phyloP scores from a whole-genome alignment of 2,329 filamentous ascomycete genomes.

The Alternaria sp. region DNA sequence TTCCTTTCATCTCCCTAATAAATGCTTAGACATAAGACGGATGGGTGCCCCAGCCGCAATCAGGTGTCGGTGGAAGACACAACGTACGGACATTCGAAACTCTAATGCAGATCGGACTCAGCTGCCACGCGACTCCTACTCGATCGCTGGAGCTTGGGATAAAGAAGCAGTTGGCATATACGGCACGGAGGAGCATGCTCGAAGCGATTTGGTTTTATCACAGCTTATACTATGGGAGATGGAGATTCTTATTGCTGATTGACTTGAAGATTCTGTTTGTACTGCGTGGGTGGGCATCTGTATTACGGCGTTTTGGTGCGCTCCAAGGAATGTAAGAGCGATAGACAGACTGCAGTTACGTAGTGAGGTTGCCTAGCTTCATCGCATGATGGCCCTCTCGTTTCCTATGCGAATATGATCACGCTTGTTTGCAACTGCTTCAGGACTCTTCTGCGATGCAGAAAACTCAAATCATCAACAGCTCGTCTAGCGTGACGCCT shows the following conservation, averaged over 20 bases:
- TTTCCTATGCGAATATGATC: slow-evolving; percentile 11
- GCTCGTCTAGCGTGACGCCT: not conserved
- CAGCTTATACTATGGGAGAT: not conserved
- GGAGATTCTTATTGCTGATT: slow-evolving; percentile 2
- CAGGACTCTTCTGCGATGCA: not conserved
- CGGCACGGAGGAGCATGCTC: not conserved
- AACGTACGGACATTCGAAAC: slow-evolving; percentile 13
- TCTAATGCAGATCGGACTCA: slow-evolving; percentile 16
- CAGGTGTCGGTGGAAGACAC: slow-evolving; percentile 9
- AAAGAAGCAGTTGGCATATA: not conserved
- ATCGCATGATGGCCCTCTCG: slow-evolving; percentile 9
- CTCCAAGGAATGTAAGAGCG: slow-evolving; percentile 8
- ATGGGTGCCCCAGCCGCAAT: slow-evolving; percentile 72
- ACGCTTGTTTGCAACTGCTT: slow-evolving; percentile 5
- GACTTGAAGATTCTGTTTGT: slow-evolving; percentile 7
- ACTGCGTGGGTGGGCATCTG: slow-evolving; percentile 19
- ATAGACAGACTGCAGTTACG: slow-evolving; percentile 22
- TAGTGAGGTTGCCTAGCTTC: slow-evolving; percentile 20
- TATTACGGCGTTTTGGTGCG: slow-evolving; percentile 27
- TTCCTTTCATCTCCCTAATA: slow-evolving; percentile 25
- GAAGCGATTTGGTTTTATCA: slow-evolving; percentile 1
- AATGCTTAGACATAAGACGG: slow-evolving; percentile 73
- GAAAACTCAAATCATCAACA: slow-evolving; percentile 1
- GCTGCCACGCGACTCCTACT: slow-evolving; percentile 12
- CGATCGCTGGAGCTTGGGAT: slow-evolving; percentile 6